Base-by-base conservation (phyloP, 2,329 filamentous ascomycete genomes). In the Shiraia sp. region DNA sequence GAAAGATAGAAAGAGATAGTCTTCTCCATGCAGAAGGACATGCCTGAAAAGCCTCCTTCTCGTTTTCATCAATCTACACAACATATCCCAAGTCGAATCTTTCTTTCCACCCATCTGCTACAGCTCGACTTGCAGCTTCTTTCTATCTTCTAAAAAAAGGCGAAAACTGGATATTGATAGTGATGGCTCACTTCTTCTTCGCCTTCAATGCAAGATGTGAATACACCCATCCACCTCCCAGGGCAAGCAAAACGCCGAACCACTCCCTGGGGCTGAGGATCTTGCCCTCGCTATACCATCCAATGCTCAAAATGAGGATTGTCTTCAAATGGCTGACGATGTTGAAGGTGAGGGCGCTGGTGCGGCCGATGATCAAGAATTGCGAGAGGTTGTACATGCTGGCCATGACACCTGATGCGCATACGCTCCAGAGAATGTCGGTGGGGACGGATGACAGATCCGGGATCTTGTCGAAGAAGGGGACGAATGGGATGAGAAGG, bases 201-300 rank as follows among this genome's bases (percentile, higher is more conserved):
- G 64, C 63, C 42, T 66, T 66, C 42, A 69, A 51, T 12, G 65
- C 61, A 34, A 71, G 49, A 48, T 75, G 72, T 26, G 71, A 73
- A 61, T 75, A 75, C 14, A 74, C 61, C 55, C 71, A 74, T 26
- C 72, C 72, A 19, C 73, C 73, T 10, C 73, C 69, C 6, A 75
- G 55, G 23, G 73, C 72, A 19, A 75, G 51, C n/a, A 71, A 38
- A 9, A 75, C 72, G 42, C 72, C 73, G n/a, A 70, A 54, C 42
- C 65, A 60, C 45, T 75, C 73, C 30, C 63, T 61, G 9, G 59
- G 38, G 31, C 63, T 72, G 22, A 74, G 57, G 9, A 67, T 53
- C 47, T 71, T 70, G 40, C 70, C 70, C 50, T 75, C 72, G 54
- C 66, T 73, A 41, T 74, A 66, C 72, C 72, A 75, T 9, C 72